Evolutionary conservation across 2,329 filamentous ascomycete genomes (phyloP).

Genomic region (Neopestalotiopsis clavispora): DNA sequence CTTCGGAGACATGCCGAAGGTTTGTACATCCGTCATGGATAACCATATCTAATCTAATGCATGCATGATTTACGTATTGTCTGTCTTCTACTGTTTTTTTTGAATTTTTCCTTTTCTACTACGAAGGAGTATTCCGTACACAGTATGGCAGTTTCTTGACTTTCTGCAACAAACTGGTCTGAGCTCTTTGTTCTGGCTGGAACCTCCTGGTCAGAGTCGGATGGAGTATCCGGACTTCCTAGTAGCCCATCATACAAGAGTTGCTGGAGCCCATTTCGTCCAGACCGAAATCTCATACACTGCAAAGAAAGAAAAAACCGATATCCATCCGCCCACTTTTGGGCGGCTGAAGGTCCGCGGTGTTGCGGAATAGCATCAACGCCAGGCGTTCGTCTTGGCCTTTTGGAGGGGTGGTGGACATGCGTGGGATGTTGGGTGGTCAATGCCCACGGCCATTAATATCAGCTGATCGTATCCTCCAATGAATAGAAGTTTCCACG

Average conservation of each 20-base stretch:
- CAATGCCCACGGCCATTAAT: neutral
- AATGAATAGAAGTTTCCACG: conserved; percentile 4
- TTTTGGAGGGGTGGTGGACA: neutral
- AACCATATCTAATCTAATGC: neutral
- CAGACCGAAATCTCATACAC: conserved; percentile 2
- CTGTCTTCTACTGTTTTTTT: neutral
- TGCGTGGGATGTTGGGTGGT: neutral
- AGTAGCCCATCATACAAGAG: neutral
- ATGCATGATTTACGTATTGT: conserved; percentile 7
- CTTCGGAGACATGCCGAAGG: conserved; percentile 4
- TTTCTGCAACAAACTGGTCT: neutral
- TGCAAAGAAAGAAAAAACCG: neutral
- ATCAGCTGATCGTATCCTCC: conserved; percentile 11
- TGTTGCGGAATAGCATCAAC: conserved; percentile 2
- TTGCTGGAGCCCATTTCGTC: neutral
- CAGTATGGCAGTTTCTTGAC: neutral
- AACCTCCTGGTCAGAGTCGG: neutral
- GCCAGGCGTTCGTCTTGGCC: neutral
- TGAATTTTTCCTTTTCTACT: neutral
- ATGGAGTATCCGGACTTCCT: neutral
- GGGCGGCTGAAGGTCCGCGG: neutral
- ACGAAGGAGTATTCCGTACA: neutral
- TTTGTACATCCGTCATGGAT: conserved; percentile 5
- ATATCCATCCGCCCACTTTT: neutral
- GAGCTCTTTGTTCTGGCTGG: neutral